Base-by-base conservation (phyloP, 495 filamentous ascomycete genomes). In the Aspergillus ostianus region DNA sequence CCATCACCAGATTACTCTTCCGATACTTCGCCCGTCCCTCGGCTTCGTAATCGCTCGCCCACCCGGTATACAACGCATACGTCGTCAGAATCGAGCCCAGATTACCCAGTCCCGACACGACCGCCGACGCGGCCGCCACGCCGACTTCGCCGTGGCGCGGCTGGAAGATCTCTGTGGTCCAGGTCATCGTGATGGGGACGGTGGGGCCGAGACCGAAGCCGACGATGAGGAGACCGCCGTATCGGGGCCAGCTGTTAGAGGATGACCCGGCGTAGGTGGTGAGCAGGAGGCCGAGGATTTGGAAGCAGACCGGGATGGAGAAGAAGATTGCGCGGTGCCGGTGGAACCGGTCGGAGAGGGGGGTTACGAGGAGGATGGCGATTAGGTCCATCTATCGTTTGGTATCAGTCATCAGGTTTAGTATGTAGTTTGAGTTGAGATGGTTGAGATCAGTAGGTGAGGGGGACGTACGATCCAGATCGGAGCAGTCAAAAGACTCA, bases 171-270 rank as follows among this genome's bases (percentile, higher is more conserved):
- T 95, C 90, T 59, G 84, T 89, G 7, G 92, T 92, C 92, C 92
- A 96, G 57, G 91, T 87, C 91, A 96, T 96, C 67, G 87, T 91
- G 69, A 91, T 91, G 46, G 92, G 92, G 3, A 97, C 92, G 3
- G 92, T 97, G 13, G 92, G 92, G 6, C 92, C 92, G 6, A 97
- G 85, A 4, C 92, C 92, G 70, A 96, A 97, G 6, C 92, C 92
- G 52, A 97, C 87, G 68, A 97, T 86, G 18, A 97, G 75, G n/a
- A 97, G 82, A 2, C 92, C 92, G 44, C 87, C 90, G 70, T 97
- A 97, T 15, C 92, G 83, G 1, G 89, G 85, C 92, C 92, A 97
- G 23, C 87, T 85, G 69, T 87, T 87, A 20, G 72, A 66, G 26
- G 81, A 73, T 19, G 81, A 79, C 19, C 78, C 80, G 3, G 89